phyloP scores from a whole-genome alignment of 495 filamentous ascomycete species.

The Annulohypoxylon bovei region DNA sequence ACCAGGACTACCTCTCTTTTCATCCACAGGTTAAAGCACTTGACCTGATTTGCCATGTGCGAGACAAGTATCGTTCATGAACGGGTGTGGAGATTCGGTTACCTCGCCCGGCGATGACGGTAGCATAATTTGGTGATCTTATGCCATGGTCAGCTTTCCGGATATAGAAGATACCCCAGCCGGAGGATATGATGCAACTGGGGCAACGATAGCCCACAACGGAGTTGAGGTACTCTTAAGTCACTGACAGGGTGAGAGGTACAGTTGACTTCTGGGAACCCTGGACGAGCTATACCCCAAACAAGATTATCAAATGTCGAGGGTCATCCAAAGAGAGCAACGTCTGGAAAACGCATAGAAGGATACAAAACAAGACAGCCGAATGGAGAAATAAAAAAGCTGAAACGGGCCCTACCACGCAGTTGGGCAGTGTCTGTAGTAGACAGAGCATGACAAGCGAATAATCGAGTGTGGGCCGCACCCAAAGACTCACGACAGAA shows the following conservation, averaged over 20 bases:
- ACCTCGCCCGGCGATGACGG: constrained; percentile 60
- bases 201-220: constrained; percentile 55
- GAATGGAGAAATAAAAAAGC: constrained; percentile 55
- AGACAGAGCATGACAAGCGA: constrained; percentile 55
- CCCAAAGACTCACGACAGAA: constrained; percentile 44
- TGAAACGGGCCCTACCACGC: constrained; percentile 62
- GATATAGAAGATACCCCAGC: constrained; percentile 61
- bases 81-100: constrained; percentile 55
- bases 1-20: constrained; percentile 56
- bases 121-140: constrained; percentile 68
- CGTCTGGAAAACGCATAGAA: constrained; percentile 57
- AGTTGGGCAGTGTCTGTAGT: constrained; percentile 52
- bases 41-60: constrained; percentile 58
- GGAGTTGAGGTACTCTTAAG: constrained; percentile 44
- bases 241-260: constrained; percentile 49
- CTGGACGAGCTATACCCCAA: constrained; percentile 53
- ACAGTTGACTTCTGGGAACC: constrained; percentile 41
- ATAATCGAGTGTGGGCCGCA: constrained; percentile 49
- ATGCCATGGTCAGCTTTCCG: constrained; percentile 63
- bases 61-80: constrained; percentile 62
- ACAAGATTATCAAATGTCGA: constrained; percentile 47
- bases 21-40: constrained; percentile 58
- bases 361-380: constrained; percentile 55
- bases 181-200: constrained; percentile 60
- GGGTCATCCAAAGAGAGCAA: constrained; percentile 48